phyloP scores from a whole-genome alignment of 495 filamentous ascomycete species.

The Xylaria nigripes region DNA sequence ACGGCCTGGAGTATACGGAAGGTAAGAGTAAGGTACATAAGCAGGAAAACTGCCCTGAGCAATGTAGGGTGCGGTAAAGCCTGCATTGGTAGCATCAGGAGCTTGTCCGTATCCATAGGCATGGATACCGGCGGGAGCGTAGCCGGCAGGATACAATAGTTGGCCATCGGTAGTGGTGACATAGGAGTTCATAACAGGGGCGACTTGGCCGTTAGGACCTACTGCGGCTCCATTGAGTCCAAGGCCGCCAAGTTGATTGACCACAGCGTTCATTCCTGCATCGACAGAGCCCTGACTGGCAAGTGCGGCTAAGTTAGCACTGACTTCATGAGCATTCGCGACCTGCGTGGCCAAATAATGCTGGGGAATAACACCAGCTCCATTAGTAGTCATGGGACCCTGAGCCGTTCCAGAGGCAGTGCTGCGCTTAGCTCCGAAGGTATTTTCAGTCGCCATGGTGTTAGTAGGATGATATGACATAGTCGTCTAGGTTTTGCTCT shows the following conservation, averaged over 20 bases:
- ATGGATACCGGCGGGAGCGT: constrained; percentile 19
- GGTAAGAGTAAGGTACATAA: constrained; percentile 26
- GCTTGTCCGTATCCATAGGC: constrained; percentile 21
- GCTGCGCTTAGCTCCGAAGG: constrained; percentile 8
- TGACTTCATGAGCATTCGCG: constrained; percentile 7
- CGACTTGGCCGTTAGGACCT: constrained; percentile 3
- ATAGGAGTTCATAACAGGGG: constrained; percentile 19
- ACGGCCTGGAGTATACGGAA: constrained; percentile 45
- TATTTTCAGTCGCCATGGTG: constrained; percentile 11
- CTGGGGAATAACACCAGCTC: constrained; percentile 5
- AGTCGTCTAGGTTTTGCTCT: constrained; percentile 2
- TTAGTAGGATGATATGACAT: constrained; percentile 12
- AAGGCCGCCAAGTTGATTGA: constrained; percentile 23
- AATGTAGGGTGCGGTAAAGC: constrained; percentile 17
- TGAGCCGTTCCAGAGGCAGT: constrained; percentile 1
- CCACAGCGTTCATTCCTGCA: constrained; percentile 21
- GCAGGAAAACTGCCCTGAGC: constrained; percentile 16
- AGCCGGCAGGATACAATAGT: constrained; percentile 25
- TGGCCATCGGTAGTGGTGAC: constrained; percentile 31
- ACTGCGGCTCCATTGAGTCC: constrained; percentile 18
- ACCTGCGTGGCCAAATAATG: constrained; percentile 13
- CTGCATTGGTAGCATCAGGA: constrained; percentile 16
- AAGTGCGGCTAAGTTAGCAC: constrained; percentile 8
- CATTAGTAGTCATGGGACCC: constrained; percentile 5
- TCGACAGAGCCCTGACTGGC: constrained; percentile 15